Evolutionary conservation across 2,329 filamentous ascomycete species (phyloP).

Genomic region (Epichloe typhina): DNA sequence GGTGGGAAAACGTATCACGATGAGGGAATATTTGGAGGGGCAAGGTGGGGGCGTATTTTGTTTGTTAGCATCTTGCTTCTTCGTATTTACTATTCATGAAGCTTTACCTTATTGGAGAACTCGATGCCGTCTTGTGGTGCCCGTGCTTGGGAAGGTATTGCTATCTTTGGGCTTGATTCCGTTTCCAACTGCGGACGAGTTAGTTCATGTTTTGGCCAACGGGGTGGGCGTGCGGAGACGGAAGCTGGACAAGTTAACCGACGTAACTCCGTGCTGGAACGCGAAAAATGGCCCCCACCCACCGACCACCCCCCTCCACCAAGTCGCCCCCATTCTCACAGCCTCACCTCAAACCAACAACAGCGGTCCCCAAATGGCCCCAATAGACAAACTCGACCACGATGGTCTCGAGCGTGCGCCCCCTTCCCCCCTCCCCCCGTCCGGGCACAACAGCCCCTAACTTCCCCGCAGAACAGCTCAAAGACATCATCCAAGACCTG

Average conservation of each 20-base stretch:
- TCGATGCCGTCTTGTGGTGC: too few relatives aligned
- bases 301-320: too few relatives aligned
- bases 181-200: too few relatives aligned
- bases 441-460: background rate
- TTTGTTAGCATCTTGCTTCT: background rate
- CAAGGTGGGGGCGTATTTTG: background rate
- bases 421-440: rapidly evolving
- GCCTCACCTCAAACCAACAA: background rate
- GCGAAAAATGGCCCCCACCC: too few relatives aligned
- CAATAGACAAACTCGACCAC: constrained; percentile 25
- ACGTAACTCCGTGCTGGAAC: too few relatives aligned
- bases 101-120: too few relatives aligned
- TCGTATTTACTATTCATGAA: background rate
- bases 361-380: constrained; percentile 16
- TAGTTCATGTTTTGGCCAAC: too few relatives aligned
- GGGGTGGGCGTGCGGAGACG: too few relatives aligned
- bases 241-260: too few relatives aligned
- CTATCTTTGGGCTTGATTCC: too few relatives aligned
- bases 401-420: constrained; percentile 26
- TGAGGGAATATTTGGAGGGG: background rate
- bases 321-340: too few relatives aligned
- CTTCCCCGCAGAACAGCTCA: constrained; percentile 36
- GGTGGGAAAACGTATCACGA: background rate
- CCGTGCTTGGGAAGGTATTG: too few relatives aligned
- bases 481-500: constrained; percentile 49